Percentiles rank a stretch among this genome's conserved stretches.
These are phyloP conservation scores for Ceratocystis cubensis DNA, from an alignment of 2,329 filamentous ascomycete species.

Conservation along the genomic window DNA sequence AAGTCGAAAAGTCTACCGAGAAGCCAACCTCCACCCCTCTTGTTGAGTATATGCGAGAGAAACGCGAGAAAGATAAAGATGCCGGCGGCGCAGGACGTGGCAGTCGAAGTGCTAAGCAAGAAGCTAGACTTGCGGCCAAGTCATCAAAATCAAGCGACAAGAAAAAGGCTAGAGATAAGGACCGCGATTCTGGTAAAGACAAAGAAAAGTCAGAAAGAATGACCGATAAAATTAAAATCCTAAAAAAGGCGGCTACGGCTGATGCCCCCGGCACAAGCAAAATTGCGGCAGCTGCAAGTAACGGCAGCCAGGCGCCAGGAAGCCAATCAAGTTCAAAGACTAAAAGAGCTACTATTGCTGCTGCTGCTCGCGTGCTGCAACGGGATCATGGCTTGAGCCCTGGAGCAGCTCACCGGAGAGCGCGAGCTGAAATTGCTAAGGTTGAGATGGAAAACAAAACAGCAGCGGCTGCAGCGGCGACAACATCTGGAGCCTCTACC, in stretches of 20 bases:
- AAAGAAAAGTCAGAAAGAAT: conserved; percentile 39
- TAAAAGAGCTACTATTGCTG: conserved; percentile 47
- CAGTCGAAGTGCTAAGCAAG: conserved; percentile 44
- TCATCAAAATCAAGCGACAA: conserved; percentile 40
- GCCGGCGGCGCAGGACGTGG: conserved; percentile 36
- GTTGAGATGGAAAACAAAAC: conserved; percentile 38
- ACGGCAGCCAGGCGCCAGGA: background rate
- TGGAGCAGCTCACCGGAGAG: conserved; percentile 48
- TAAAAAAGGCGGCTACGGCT: conserved; percentile 42
- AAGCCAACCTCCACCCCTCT: conserved; percentile 56
- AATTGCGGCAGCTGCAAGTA: conserved; percentile 26
- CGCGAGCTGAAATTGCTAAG: conserved; percentile 46
- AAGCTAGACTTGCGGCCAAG: conserved; percentile 36
- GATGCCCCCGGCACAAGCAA: conserved; percentile 34
- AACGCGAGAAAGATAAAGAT: conserved; percentile 58
- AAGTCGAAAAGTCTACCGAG: conserved; percentile 43
- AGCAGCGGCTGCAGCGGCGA: background rate
- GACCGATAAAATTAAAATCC: conserved; percentile 50
- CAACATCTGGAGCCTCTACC: conserved; percentile 8
- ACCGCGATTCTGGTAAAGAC: conserved; percentile 39
- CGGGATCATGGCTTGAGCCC: conserved; percentile 53
- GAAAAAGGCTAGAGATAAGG: conserved; percentile 36
- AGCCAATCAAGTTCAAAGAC: conserved; percentile 32
- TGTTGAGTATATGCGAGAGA: conserved; percentile 80
- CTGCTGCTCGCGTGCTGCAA: conserved; percentile 52